Base-by-base conservation (phyloP, 1,284 basidiomycete genomes). In the Malassezia psittaci region DNA sequence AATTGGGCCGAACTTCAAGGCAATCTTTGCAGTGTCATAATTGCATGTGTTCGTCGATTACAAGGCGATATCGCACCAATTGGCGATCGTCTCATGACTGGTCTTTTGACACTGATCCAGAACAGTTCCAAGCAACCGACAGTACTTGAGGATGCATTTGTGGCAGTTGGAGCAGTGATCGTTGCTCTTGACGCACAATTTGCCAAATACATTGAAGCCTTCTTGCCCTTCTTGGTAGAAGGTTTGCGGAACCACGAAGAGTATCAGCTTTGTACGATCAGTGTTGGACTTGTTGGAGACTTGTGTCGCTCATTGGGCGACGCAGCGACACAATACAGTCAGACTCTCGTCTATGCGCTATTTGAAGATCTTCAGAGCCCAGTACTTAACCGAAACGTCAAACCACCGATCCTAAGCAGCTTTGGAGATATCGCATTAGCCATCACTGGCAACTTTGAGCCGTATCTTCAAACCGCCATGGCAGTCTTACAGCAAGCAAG, bases 1-100 rank as follows among this genome's bases (percentile, higher is more conserved):
- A 98, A 96, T 79, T 96, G 93, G 90, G 93, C 91, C 73, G 93
- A 99, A 76, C 80, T 99, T 40, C 91, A 96, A 76, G 87, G 88
- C 77, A 94, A 93, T 77, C 82, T 96, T 69, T 96, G 90, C 77
- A 85, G 86, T 45, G 70, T 72, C 15, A 48, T 69, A 7, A 70
- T 67, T 61, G 67, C 71, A 8, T 59, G 62, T 21, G 65, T 72
- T 15, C 64, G 69, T n/a, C 86, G 90, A 77, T 80, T 96, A 45
- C 84, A 83, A 52, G 80, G 81, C 5, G 86, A 89, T 54, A 88
- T 96, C 61, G 83, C 85, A 65, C 90, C 90, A 5, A 78, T 94
- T 63, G 87, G 89, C 37, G 89, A 96, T 76, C 84, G 89, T 29
- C 87, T 96, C 75, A 98, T 98, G 93, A 93, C 88, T 33, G 81